phyloP scores from a whole-genome alignment of 208 protist genomes.

The Leishmania major region DNA sequence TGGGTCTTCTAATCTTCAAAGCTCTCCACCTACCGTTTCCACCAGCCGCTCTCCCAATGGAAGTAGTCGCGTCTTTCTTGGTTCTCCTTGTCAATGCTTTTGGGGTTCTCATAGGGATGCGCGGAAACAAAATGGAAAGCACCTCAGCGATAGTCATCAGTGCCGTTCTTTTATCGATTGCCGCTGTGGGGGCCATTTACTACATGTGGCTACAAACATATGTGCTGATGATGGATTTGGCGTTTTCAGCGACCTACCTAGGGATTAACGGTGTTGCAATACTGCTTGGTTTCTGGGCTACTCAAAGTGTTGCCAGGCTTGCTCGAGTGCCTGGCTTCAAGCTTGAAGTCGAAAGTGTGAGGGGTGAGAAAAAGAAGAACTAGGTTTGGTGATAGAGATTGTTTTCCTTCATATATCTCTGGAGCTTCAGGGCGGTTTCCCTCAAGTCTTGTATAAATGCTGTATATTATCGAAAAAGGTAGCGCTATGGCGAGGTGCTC shows the following conservation, averaged over 20 bases:
- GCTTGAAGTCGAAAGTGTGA: conserved; percentile 6
- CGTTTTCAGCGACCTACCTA: conserved; percentile 61
- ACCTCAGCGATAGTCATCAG: conserved; percentile 33
- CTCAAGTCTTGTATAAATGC: neutral
- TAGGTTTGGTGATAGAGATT: neutral
- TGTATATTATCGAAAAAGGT: neutral
- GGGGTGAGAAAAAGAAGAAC: conserved; percentile 18
- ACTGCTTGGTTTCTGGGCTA: conserved; percentile 38
- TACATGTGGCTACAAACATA: conserved; percentile 90
- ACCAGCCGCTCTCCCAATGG: conserved; percentile 63
- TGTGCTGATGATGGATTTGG: conserved; percentile 73
- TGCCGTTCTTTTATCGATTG: conserved; percentile 41
- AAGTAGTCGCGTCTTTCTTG: conserved; percentile 57
- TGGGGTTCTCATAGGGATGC: conserved; percentile 43
- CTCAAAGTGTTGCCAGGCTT: conserved; percentile 24
- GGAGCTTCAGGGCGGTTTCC: neutral
- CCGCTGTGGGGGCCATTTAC: conserved; percentile 57
- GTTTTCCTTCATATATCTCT: neutral
- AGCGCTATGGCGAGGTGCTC: neutral
- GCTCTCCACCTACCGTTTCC: conserved; percentile 58
- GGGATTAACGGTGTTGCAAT: conserved; percentile 52
- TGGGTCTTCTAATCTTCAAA: conserved; percentile 69
- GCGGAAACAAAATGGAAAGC: conserved; percentile 62
- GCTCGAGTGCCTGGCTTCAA: conserved; percentile 15
- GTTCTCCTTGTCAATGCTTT: conserved; percentile 49